phyloP scores from a whole-genome alignment of 306 rosid genomes.

The Rosa chinensis region DNA sequence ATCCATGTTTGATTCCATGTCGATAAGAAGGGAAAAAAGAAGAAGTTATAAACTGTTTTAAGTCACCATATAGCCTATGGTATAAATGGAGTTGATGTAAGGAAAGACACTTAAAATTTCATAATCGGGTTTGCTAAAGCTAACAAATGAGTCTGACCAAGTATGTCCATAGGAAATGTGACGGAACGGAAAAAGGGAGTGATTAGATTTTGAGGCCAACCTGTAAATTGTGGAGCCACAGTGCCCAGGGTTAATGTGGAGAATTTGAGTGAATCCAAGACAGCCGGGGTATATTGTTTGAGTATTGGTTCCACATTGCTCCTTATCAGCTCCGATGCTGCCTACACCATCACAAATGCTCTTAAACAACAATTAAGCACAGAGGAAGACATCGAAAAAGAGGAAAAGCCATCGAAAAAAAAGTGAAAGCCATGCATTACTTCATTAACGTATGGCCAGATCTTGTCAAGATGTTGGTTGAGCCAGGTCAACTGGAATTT shows the following conservation, averaged over 20 bases:
- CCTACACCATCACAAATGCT: slow-evolving; percentile 43
- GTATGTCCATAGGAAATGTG: not conserved
- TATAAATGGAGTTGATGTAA: not conserved
- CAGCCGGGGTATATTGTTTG: slow-evolving; percentile 66
- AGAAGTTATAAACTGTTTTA: not conserved
- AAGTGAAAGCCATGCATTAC: slow-evolving; percentile 33
- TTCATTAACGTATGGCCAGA: slow-evolving; percentile 84
- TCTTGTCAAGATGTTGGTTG: slow-evolving; percentile 52
- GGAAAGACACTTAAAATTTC: not conserved
- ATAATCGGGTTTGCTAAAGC: not conserved
- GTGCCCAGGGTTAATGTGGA: slow-evolving; percentile 86
- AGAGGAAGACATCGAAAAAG: not conserved
- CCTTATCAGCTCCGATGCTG: slow-evolving; percentile 79
- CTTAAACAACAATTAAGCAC: not conserved
- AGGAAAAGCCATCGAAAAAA: not conserved
- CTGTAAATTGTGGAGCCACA: slow-evolving; percentile 92
- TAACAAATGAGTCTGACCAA: not conserved
- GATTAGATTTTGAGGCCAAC: slow-evolving; percentile 31
- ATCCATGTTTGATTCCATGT: not conserved
- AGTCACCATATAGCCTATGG: not conserved
- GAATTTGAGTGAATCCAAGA: slow-evolving; percentile 73
- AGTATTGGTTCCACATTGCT: slow-evolving; percentile 72
- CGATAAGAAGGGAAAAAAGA: not conserved
- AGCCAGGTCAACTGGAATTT: slow-evolving; percentile 79
- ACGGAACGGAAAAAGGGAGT: not conserved